Percentiles rank a stretch among this genome's conserved stretches.
Conservation (phyloP, 768 basidiomycete genomes). For the Phanerochaete sordida region DNA sequence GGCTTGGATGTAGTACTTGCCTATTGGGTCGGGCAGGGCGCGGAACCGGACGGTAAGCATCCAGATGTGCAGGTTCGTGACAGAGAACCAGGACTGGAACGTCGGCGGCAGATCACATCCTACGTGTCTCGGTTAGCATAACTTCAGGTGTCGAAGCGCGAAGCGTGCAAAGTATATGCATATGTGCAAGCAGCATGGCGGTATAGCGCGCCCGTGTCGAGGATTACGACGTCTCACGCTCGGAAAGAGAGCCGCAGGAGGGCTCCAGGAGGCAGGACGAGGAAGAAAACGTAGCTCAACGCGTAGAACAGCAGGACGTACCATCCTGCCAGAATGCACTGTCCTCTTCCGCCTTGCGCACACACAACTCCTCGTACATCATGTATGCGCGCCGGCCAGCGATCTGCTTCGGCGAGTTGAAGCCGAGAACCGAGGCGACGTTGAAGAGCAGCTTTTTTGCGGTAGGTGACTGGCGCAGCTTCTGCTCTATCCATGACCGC, state of each 20-base stretch:
- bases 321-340: conserved; percentile 62
- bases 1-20: conserved; percentile 68
- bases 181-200: too few relatives aligned
- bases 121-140: too few relatives aligned
- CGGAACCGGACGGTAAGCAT: conserved; percentile 86
- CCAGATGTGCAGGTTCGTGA: conserved; percentile 92
- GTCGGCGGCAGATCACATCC: conserved; percentile 86
- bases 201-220: too few relatives aligned
- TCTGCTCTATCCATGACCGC: conserved; percentile 24
- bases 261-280: too few relatives aligned
- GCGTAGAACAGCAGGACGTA: conserved; percentile 25
- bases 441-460: conserved; percentile 43
- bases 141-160: too few relatives aligned
- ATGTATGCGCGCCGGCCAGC: conserved; percentile 56
- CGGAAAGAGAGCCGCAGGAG: too few relatives aligned
- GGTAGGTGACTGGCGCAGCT: conserved; percentile 45
- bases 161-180: too few relatives aligned
- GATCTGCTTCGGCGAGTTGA: conserved; percentile 56
- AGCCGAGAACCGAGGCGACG: conserved; percentile 53
- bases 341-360: conserved; percentile 55
- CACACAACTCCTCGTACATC: conserved; percentile 57
- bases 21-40: conserved; percentile 67
- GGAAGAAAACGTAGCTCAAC: not conserved
- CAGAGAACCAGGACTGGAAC: conserved; percentile 95
- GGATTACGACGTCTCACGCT: too few relatives aligned